Conservation (phyloP, 345 rosid species). For the Bretschneidera sinensis region DNA sequence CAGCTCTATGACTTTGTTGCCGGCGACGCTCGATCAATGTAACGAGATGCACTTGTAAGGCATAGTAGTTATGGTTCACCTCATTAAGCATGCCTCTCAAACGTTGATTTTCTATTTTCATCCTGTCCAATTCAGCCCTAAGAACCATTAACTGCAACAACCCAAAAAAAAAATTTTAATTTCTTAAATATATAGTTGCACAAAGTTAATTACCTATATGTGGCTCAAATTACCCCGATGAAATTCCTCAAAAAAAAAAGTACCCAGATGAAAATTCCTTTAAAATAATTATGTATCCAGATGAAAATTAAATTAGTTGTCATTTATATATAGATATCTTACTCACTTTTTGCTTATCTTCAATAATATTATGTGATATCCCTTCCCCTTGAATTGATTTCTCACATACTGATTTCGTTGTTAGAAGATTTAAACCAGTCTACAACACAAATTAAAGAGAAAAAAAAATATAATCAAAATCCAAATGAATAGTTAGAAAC, state of each 20-base stretch:
- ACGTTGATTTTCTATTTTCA: conserved; percentile 45
- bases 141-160: conserved; percentile 30
- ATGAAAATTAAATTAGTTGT: neutral
- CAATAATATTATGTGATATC: conserved; percentile 15
- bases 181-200: neutral
- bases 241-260: too few species aligned
- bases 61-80: conserved; percentile 30
- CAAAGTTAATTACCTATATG: too few species aligned
- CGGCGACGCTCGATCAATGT: conserved; percentile 37
- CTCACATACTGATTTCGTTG: conserved; percentile 26
- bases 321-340: conserved; percentile 19
- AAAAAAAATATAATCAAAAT: neutral
- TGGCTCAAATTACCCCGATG: too few species aligned
- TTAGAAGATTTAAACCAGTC: conserved; percentile 44
- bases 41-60: conserved; percentile 44
- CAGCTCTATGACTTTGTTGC: conserved; percentile 14
- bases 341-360: conserved; percentile 20
- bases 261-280: too few species aligned
- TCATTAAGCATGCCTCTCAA: conserved; percentile 43
- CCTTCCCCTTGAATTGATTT: conserved; percentile 28
- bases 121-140: conserved; percentile 35
- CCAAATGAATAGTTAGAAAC: neutral
- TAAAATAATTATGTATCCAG: neutral
- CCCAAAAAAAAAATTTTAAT: neutral
- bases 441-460: neutral